phyloP scores from a whole-genome alignment of 768 basidiomycete genomes.

The Mycena albidolilacea region DNA sequence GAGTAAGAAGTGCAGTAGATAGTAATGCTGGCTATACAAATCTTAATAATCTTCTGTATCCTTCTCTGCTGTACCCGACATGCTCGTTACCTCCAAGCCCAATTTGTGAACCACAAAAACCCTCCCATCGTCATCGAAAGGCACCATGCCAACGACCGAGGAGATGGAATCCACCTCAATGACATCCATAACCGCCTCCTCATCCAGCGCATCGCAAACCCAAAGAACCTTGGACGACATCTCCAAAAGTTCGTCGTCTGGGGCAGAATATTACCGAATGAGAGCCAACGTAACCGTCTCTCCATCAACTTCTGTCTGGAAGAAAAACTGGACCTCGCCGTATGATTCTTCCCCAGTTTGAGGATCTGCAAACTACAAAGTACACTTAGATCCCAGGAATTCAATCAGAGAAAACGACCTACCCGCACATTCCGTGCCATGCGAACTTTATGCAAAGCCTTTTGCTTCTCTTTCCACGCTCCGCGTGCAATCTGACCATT shows the following conservation, averaged over 20 bases:
- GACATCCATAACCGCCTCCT: slow-evolving; percentile 1
- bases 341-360: not conserved
- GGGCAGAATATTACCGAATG: slow-evolving; percentile 21
- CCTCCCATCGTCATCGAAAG: slow-evolving; percentile 13
- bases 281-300: slow-evolving; percentile 26
- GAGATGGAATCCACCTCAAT: slow-evolving; percentile 35
- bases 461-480: slow-evolving; percentile 37
- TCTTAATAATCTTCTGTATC: too few species aligned
- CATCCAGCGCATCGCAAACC: slow-evolving; percentile 7
- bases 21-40: too few species aligned
- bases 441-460: slow-evolving; percentile 17
- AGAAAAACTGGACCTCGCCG: slow-evolving; percentile 40
- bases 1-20: too few species aligned
- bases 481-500: slow-evolving; percentile 44
- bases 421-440: slow-evolving; percentile 34
- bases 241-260: slow-evolving; percentile 23
- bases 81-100: slow-evolving; percentile 19
- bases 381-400: not conserved
- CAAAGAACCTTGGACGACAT: slow-evolving; percentile 27
- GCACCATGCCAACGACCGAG: slow-evolving; percentile 39
- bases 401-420: not conserved
- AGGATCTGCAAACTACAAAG: slow-evolving; percentile 1
- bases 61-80: slow-evolving; percentile 2
- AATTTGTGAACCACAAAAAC: slow-evolving; percentile 27
- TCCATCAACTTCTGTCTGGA: slow-evolving; percentile 33